Evolutionary conservation across 2,329 filamentous ascomycete species (phyloP).

Genomic region (Lachnellula willkommii): DNA sequence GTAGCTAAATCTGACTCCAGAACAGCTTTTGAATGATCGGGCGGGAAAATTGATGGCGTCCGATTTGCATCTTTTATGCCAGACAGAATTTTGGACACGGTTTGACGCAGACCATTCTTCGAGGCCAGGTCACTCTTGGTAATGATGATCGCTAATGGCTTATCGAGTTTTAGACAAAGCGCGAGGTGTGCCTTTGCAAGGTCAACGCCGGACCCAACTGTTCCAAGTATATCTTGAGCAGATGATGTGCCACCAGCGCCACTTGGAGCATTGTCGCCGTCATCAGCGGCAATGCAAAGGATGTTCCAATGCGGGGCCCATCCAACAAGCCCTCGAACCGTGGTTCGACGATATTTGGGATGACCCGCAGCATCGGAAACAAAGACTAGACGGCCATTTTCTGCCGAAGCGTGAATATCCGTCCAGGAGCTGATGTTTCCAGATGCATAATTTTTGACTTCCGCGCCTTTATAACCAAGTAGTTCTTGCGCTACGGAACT

Average conservation of each 20-base stretch:
- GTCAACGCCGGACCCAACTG: slow-evolving; percentile 56
- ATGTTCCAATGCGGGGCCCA: slow-evolving; percentile 95
- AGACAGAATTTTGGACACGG: slow-evolving; percentile 68
- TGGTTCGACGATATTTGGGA: slow-evolving; percentile 82
- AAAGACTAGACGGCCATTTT: slow-evolving; percentile 72
- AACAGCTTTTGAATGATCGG: slow-evolving; percentile 46
- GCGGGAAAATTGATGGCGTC: slow-evolving; percentile 66
- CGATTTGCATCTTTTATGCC: slow-evolving; percentile 71
- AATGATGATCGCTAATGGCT: slow-evolving; percentile 75
- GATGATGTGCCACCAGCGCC: slow-evolving; percentile 39
- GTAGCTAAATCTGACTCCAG: slow-evolving; percentile 46
- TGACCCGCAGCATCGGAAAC: slow-evolving; percentile 90
- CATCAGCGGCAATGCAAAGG: slow-evolving; percentile 80
- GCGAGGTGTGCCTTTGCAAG: slow-evolving; percentile 76
- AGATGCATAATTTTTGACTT: slow-evolving; percentile 77
- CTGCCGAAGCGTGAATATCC: slow-evolving; percentile 79
- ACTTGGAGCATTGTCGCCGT: slow-evolving; percentile 44
- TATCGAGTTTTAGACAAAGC: slow-evolving; percentile 72
- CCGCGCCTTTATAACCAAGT: slow-evolving; percentile 65
- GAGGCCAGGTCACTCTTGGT: slow-evolving; percentile 89
- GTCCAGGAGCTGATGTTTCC: slow-evolving; percentile 89
- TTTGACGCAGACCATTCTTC: slow-evolving; percentile 62
- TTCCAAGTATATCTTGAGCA: slow-evolving; percentile 46
- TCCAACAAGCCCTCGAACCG: slow-evolving; percentile 81
- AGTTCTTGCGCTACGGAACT: slow-evolving; percentile 93